Evolutionary conservation across 805 yeast species (phyloP), one percentile per base, ranked within the genome.

Genomic region (Maudiozyma pseudohumilis): DNA sequence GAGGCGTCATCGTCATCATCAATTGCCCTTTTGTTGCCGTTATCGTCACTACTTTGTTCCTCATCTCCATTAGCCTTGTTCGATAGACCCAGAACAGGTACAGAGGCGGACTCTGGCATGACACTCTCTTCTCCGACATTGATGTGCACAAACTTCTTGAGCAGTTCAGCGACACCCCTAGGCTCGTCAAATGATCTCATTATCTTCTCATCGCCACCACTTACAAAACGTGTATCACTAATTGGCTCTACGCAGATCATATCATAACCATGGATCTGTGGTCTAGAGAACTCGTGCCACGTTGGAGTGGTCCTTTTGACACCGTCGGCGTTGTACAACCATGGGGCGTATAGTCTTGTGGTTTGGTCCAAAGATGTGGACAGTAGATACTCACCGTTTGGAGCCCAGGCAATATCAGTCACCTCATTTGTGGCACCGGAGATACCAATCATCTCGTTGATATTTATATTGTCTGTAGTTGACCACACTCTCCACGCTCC

Each of bases 231-330:
- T 1, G 81, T 67, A 35, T 67, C 60, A 13, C 72, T 60, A 11
- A 92, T 59, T 10, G 80, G 68, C 27, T 77, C 74, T 6, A 83
- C 66, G 47, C 95, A 77, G 27, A 84, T 70, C 96, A 92, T 87
- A 54, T 92, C 97, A 55, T 86, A 92, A 7, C 99, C 99, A 59
- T 92, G 99, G 45, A 92, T 92, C 59, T 92, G 99, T 0, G 98
- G 97, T 48, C 99, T 73, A 2, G 96, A 85, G 59, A 92, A 80
- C 58, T 92, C 99, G 54, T 80, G 80, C 94, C 96, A 87, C 1
- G 78, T 66, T 6, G 46, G 41, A 2, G 32, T 35, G 0, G 46
- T 40, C 33, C 68, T 59, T 13, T 38, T 40, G 16, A 52, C 40
- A 2, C 62, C 66, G 42, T 59, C 60, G 10, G 43, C 41, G 25